Base-by-base conservation (phyloP, 1,139 yeast genomes). In the Hansenula sp. region DNA sequence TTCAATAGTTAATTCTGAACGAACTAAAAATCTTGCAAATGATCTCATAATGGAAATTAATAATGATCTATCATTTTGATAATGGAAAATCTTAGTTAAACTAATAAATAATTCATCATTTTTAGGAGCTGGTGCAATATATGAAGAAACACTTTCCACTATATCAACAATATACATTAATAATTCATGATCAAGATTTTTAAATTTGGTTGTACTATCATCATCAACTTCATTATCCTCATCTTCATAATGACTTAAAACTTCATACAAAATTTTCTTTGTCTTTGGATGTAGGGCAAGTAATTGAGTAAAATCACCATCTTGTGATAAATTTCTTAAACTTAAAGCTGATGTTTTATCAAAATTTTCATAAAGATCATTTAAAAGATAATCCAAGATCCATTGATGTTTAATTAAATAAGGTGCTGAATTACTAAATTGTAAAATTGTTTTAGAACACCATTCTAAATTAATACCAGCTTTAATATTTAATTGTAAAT, bases 111-210 rank as follows among this genome's bases (percentile, higher is more conserved):
- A 65, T 11, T 74, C 75, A 59, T 84, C 90, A 50, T 77, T 76
- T 47, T 73, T 74, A 35, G 74, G 70, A 29, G 81, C 82, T 28
- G 94, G 92, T 13, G 88, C 80, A 51, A 86, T 73, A 60, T 86
- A 87, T 39, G 96, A 84, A 7, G 92, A 81, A 36, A 89, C 75
- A 3, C 92, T 82, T 58, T 92, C 98, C 40, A 87, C 74, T 32
- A 90, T 74, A 59, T 92, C 98, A 41, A 89, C 64, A 22, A 82
- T 68, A 58, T 85, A 88, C 44, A 73, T 77, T 39, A 82, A 69
- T 36, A 84, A 67, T 60, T 92, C 98, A 38, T 57, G 59, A 43
- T 64, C 62, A 73, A 76, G 60, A 37, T 61, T 59, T 38, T 82
- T 65, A 37, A 79, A 75, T 41, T 66, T 64, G 10, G 32, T 24